A percentile compares a stretch with the other conserved stretches of the same genome.
Conservation (phyloP, 176 grass and related monocot genomes). For the Zoysia japonica region DNA sequence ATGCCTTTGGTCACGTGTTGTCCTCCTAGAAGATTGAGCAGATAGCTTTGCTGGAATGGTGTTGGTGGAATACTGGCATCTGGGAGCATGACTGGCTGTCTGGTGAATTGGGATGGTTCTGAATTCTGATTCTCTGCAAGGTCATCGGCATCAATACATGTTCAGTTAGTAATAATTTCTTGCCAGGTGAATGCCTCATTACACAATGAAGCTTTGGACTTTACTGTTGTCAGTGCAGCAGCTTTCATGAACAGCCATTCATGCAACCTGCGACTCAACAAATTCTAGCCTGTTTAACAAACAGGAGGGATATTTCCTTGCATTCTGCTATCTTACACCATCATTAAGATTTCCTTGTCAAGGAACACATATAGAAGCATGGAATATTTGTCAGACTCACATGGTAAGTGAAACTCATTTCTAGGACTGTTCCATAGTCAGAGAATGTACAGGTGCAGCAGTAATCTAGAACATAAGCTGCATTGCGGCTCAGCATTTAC, state of each 20-base stretch:
- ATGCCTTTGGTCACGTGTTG: conserved; percentile 27
- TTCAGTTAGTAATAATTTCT: conserved; percentile 17
- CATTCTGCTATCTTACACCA: conserved; percentile 12
- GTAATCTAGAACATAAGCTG: conserved; percentile 35
- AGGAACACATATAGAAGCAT: conserved; percentile 14
- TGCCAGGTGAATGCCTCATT: conserved; percentile 18
- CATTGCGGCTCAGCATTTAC: conserved; percentile 10
- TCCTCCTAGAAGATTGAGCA: conserved; percentile 1
- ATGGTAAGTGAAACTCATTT: conserved; percentile 33
- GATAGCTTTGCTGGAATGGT: conserved; percentile 38
- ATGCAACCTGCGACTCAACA: background rate
- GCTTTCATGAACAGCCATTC: background rate
- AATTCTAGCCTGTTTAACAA: conserved; percentile 14
- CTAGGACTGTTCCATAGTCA: conserved; percentile 31
- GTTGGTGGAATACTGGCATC: conserved; percentile 51
- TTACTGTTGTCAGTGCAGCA: conserved; percentile 16
- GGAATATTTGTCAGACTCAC: conserved; percentile 25
- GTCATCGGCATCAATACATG: conserved; percentile 22
- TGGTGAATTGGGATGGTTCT: conserved; percentile 13
- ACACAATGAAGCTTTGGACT: background rate
- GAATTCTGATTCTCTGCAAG: conserved; percentile 38
- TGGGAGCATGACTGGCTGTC: conserved; percentile 39
- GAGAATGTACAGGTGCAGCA: conserved; percentile 36
- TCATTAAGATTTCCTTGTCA: background rate
- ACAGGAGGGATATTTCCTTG: conserved; percentile 9